Evolutionary conservation across 176 grass and related monocot genomes (phyloP), one percentile per base, ranked within the genome.

Genomic region (Leersia perrieri): DNA sequence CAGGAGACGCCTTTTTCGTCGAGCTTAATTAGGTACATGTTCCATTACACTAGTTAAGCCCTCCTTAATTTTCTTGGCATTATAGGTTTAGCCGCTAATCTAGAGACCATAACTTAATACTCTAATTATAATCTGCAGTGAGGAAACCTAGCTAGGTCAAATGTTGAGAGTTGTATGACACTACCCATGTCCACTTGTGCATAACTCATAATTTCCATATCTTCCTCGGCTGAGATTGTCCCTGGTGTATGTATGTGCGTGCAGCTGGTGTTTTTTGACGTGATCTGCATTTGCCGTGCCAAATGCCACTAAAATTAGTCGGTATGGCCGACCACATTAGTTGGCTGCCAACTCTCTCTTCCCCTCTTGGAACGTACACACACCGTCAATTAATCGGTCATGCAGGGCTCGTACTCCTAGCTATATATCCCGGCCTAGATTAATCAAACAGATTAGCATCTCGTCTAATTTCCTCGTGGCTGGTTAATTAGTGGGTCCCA

Each of bases 151-250:
- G 20, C 49, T 49, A 67, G 60, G 39, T 39, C 53, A 63, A 62
- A 39, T 13, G 39, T 18, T 81, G 33, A 11, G 35, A 63, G 85
- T 49, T 87, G 72, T 78, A 81, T 87, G 38, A 33, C 84, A 81
- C 84, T 80, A 65, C 5, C 1, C 28, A 20, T 36, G 39, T 74
- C 28, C 30, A 38, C n/a, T 58, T 25, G 60, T 33, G 16, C 47
- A 49, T 47, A 53, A 11, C 8, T 13, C 73, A 51, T 51, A 51
- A 51, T 63, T 10, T 18, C 22, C 58, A 9, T 28, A 28, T 60
- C 62, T 75, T 25, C 71, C 31, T 33, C 63, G 9, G 49, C 26
- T 70, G 33, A 27, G 16, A 11, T 73, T 61, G 66, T 69, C 33
- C 42, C 25, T 4, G 45, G 11, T 23, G 69, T 5, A 33, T 39